Conservation (phyloP, 768 basidiomycete species). For the Flagelloscypha sp. region DNA sequence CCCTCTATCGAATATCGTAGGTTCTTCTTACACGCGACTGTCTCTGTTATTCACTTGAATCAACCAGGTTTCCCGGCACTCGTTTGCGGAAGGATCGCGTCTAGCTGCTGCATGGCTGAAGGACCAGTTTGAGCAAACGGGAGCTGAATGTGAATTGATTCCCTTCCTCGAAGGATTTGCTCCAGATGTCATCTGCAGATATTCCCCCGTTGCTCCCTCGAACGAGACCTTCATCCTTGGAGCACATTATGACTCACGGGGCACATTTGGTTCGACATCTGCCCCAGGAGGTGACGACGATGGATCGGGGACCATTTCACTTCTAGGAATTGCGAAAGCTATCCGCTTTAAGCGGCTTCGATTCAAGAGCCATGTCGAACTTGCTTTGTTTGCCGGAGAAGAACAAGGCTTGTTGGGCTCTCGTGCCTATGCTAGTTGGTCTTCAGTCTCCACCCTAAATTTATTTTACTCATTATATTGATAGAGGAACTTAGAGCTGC, state of each 20-base stretch:
- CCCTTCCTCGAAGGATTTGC: slow-evolving; percentile 66
- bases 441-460: not conserved
- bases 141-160: slow-evolving; percentile 63
- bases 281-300: slow-evolving; percentile 52
- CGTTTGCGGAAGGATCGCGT: slow-evolving; percentile 60
- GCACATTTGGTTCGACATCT: slow-evolving; percentile 71
- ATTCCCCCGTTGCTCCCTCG: slow-evolving; percentile 44
- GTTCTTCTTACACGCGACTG: too few relatives aligned
- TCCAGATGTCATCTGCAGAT: slow-evolving; percentile 81
- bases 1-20: slow-evolving; percentile 55
- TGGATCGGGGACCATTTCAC: slow-evolving; percentile 51
- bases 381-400: slow-evolving; percentile 84
- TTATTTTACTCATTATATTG: slow-evolving; percentile 2
- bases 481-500: slow-evolving; percentile 49
- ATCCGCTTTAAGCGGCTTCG: slow-evolving; percentile 58
- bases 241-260: slow-evolving; percentile 88
- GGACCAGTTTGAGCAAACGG: slow-evolving; percentile 60
- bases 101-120: slow-evolving; percentile 72
- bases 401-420: slow-evolving; percentile 85
- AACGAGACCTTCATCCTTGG: slow-evolving; percentile 65
- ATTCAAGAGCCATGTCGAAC: slow-evolving; percentile 71
- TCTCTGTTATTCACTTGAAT: too few relatives aligned
- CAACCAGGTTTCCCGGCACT: too few relatives aligned
- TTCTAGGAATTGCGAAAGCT: slow-evolving; percentile 75
- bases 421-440: slow-evolving; percentile 69